A percentile compares a stretch with the other conserved stretches of the same genome.
Conservation (phyloP, 129 eudicot species). For the Tagetes patula region DNA sequence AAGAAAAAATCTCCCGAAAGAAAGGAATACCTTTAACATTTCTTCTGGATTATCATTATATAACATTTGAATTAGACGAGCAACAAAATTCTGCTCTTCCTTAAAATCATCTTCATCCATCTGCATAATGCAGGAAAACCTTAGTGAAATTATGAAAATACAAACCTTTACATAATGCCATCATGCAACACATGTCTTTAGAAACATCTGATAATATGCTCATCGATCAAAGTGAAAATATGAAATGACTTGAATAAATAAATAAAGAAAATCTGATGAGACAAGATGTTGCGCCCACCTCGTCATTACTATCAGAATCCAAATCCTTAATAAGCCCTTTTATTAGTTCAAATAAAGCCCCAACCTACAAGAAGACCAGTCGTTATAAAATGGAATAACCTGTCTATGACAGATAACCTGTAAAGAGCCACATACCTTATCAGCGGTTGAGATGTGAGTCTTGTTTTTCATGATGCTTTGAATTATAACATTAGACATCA, state of each 20-base stretch:
- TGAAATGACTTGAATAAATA: conserved; percentile 1
- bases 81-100: conserved; percentile 96
- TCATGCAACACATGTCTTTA: conserved; percentile 6
- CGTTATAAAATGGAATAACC: conserved; percentile 16
- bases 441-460: conserved; percentile 78
- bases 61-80: conserved; percentile 93
- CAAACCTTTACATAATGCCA: conserved; percentile 6
- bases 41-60: conserved; percentile 83
- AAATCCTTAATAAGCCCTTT: conserved; percentile 84
- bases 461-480: conserved; percentile 86
- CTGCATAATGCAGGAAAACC: conserved; percentile 38
- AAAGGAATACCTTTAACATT: conserved; percentile 74
- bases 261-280: neutral
- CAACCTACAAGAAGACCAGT: conserved; percentile 61
- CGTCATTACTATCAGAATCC: conserved; percentile 62
- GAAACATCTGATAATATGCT: conserved; percentile 22
- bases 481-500: conserved; percentile 87
- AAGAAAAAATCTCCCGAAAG: conserved; percentile 13
- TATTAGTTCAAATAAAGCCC: conserved; percentile 82
- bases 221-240: neutral
- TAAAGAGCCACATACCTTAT: conserved; percentile 55
- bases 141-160: neutral
- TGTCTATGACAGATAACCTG: conserved; percentile 5
- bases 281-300: conserved; percentile 38
- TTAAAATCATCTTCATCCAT: conserved; percentile 91